These are phyloP conservation scores for Solanum dulcamara DNA, from an alignment of 257 asterid species.

Conservation along the genomic window DNA sequence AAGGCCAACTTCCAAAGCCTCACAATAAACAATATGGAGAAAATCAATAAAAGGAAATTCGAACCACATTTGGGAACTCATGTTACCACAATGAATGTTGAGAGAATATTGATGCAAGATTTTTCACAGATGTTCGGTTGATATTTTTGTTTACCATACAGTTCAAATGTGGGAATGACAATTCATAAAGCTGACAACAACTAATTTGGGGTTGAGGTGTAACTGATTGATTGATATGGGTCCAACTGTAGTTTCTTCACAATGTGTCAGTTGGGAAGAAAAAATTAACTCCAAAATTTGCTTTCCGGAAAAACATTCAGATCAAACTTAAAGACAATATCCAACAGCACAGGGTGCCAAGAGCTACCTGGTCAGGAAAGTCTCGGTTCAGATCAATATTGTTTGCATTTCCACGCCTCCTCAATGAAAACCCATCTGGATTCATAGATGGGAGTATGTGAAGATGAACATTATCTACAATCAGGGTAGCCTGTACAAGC, in stretches of 20 bases:
- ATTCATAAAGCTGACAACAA: not conserved
- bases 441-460: conserved; percentile 83
- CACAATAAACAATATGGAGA: not conserved
- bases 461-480: conserved; percentile 63
- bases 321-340: not conserved
- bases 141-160: not conserved
- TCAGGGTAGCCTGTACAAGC: conserved; percentile 52
- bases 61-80: not conserved
- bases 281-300: not conserved
- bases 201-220: not conserved
- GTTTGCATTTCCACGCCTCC: conserved; percentile 66
- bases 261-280: not conserved
- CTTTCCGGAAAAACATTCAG: not conserved
- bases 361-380: conserved; percentile 80
- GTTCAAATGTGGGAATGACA: not conserved
- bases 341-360: not conserved
- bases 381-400: conserved; percentile 70
- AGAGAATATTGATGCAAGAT: not conserved
- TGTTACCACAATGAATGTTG: not conserved
- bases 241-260: not conserved
- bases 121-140: not conserved
- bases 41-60: not conserved
- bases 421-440: conserved; percentile 64
- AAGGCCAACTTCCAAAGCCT: not conserved
- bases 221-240: not conserved